Base-by-base conservation (phyloP, 2,329 filamentous ascomycete species). In the Cladophialophora bantiana region DNA sequence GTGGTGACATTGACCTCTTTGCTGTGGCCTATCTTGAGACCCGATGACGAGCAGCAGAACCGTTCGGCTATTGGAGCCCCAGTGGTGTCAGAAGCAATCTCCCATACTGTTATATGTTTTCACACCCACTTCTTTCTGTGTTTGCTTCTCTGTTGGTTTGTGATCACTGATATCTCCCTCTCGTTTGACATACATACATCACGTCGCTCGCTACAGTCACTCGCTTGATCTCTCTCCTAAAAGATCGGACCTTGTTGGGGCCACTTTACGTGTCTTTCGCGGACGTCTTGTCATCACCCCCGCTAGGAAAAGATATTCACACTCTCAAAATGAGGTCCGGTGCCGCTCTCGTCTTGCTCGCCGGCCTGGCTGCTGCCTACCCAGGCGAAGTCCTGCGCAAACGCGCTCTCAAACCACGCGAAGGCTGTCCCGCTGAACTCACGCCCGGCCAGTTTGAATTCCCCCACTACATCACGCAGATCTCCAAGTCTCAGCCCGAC, bases 381-480 rank as follows among this genome's bases (percentile, higher is more conserved):
- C 74, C 73, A 31, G 78, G 75, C 32, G 68, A 77, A 66, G 82
- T 83, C 68, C 72, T 83, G 70, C 82, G 81, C 69, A 80, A 59
- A 71, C 76, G 68, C 74, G 76, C 66, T 71, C 72, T 68, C 72
- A 78, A 20, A 77, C 76, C 59, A 62, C 71, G 62, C 79, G 81
- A 74, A 59, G 70, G 74, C 72, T 86, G 84, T 73, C 81, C 82
- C 45, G 78, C 81, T 38, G 74, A 81, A 52, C 76, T 86, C 58
- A 65, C 62, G 0, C 74, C 77, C 7, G 81, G 81, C 7, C 73
- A 79, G 50, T 87, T 81, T 72, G 80, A 86, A 74, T 88, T 81
- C 76, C 88, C 88, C 9, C 85, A 89, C 72, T 80, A 90, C 64
- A 89, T 91, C 73, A 77, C 90, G 36, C 84, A 87, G 4, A 77